Evolutionary conservation across 2,329 filamentous ascomycete species (phyloP), one percentile per base, ranked within the genome.

Genomic region (Cadophora sp.): DNA sequence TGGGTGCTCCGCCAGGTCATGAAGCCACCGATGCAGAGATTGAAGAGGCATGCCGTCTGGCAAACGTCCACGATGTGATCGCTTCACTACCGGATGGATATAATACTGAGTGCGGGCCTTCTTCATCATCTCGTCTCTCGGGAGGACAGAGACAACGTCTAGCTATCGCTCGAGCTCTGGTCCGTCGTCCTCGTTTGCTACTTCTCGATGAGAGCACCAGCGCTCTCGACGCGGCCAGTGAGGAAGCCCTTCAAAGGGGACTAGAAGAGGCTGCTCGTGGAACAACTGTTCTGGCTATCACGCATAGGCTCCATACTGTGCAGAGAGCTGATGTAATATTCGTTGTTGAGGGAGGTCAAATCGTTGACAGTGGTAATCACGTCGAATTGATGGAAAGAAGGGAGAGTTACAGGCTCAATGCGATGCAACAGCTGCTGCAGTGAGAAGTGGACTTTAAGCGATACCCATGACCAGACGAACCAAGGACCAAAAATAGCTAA

Each of bases 131-230:
- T 81, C 97, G 62, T 20, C 84, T 98, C 13, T 96, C 92, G 61
- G 94, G 94, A 77, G 95, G 94, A 22, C 95, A 97, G 79, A 96
- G 97, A 78, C 94, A 97, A 80, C 91, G 94, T 71, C 95, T 97
- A 74, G 93, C 94, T 11, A 97, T 97, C 78, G 93, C 94, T 4
- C 85, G 93, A 73, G 94, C 94, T 50, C 87, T 97, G 60, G 92
- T 97, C 30, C 94, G 91, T 8, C 91, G 97, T 72, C 94, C 94
- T 0, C 95, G 93, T 81, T 88, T 98, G 74, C 84, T 98, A 0
- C 85, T 98, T 0, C 88, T 98, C 5, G 95, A 98, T 71, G 95
- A 98, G 79, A 95, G 95, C 5, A 98, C 95, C 0, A 95, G 91
- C 43, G 93, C 93, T 3, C 84, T 98, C 0, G 95, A 97, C 76